These are phyloP conservation scores for Spinacia oleracea DNA, from an alignment of 179 eudicot species.

Conservation along the genomic window DNA sequence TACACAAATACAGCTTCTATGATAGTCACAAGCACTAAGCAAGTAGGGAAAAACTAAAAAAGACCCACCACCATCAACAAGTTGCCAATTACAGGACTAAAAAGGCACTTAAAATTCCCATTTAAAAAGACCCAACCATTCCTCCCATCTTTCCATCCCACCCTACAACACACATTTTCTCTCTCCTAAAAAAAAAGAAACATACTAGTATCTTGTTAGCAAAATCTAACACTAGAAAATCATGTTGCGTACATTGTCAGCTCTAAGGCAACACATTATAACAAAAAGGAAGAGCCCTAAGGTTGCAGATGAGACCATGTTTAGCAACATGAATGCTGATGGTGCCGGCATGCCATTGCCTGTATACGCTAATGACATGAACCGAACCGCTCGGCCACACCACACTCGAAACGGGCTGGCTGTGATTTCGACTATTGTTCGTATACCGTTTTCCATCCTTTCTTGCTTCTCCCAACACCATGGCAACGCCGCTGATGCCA, in stretches of 20 bases:
- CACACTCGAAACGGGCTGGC: constrained; percentile 26
- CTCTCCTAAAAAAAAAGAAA: background rate
- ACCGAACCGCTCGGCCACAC: constrained; percentile 2
- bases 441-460: constrained; percentile 37
- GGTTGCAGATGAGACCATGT: constrained; percentile 65
- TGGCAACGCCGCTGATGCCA: constrained; percentile 38
- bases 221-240: background rate
- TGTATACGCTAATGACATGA: constrained; percentile 14
- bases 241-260: constrained; percentile 30
- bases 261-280: constrained; percentile 15
- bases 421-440: constrained; percentile 28
- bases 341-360: background rate
- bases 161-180: background rate
- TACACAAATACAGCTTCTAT: background rate
- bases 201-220: too few relatives aligned
- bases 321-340: constrained; percentile 12
- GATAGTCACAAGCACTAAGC: constrained; percentile 24
- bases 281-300: constrained; percentile 49
- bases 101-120: background rate
- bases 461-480: constrained; percentile 47
- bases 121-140: constrained; percentile 14
- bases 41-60: constrained; percentile 5
- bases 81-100: constrained; percentile 21
- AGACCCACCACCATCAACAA: constrained; percentile 22
- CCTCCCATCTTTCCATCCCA: constrained; percentile 8